phyloP scores from a whole-genome alignment of 2,329 filamentous ascomycete genomes.

The Huntiella bhutanensis region DNA sequence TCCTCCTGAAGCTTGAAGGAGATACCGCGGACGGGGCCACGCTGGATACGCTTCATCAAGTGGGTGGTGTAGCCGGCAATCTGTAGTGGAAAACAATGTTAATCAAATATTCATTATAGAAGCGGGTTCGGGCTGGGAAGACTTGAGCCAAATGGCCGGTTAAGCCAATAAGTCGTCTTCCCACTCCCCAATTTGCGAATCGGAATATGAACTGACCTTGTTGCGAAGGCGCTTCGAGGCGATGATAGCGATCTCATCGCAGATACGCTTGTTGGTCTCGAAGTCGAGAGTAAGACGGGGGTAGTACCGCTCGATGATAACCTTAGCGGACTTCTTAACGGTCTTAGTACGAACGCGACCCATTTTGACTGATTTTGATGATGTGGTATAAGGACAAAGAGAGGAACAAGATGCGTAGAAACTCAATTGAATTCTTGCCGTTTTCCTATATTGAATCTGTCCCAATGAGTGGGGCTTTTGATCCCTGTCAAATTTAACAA shows the following conservation, averaged over 20 bases:
- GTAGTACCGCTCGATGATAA: slow-evolving; percentile 98
- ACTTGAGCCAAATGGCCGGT: not conserved
- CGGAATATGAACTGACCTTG: slow-evolving; percentile 44
- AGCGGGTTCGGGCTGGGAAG: not conserved
- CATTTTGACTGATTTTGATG: slow-evolving; percentile 39
- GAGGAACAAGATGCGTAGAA: slow-evolving; percentile 9
- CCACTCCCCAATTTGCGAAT: not conserved
- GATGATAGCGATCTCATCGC: slow-evolving; percentile 99
- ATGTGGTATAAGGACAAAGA: slow-evolving; percentile 15
- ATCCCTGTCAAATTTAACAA: too few species aligned
- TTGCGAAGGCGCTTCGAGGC: slow-evolving; percentile 97
- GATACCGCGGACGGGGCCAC: slow-evolving; percentile 96
- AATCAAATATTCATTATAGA: not conserved
- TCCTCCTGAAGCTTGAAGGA: slow-evolving; percentile 99
- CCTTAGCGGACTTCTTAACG: slow-evolving; percentile 74
- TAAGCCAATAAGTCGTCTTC: not conserved
- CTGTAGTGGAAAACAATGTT: slow-evolving; percentile 23
- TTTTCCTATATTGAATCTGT: too few species aligned
- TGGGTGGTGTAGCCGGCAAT: slow-evolving; percentile 98
- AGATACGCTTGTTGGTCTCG: slow-evolving; percentile 99
- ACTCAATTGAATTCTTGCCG: too few species aligned
- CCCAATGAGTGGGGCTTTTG: too few species aligned
- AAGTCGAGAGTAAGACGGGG: slow-evolving; percentile 97
- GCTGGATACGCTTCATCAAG: slow-evolving; percentile 99
- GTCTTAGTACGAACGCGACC: slow-evolving; percentile 54